Evolutionary conservation across 768 basidiomycete species (phyloP).

Genomic region (Suillus lakei): DNA sequence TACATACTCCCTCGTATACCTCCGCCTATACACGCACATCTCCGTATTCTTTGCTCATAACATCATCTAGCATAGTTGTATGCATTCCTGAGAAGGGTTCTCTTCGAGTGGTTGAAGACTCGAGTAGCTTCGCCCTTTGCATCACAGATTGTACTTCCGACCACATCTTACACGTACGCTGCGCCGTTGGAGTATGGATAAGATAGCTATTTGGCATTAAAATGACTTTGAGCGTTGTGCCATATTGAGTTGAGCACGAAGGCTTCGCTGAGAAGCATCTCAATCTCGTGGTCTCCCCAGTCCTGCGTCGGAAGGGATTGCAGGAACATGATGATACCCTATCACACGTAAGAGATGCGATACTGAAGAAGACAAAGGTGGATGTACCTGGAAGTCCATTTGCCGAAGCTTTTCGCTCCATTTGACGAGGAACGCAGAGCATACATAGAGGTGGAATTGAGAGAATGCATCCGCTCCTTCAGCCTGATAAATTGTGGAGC

Average conservation of each 20-base stretch:
- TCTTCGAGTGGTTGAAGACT: background rate
- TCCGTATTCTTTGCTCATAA: background rate
- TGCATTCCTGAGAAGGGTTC: background rate
- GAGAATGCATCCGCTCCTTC: slow-evolving; percentile 98
- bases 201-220: slow-evolving; percentile 54
- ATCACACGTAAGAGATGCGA: slow-evolving; percentile 12
- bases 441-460: slow-evolving; percentile 98
- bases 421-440: slow-evolving; percentile 93
- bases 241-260: slow-evolving; percentile 93
- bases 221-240: slow-evolving; percentile 92
- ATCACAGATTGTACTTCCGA: background rate
- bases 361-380: background rate
- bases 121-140: background rate
- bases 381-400: slow-evolving; percentile 96
- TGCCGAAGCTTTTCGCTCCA: slow-evolving; percentile 93
- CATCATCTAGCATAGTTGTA: slow-evolving; percentile 5
- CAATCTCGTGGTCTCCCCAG: slow-evolving; percentile 96
- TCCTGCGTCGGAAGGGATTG: slow-evolving; percentile 90
- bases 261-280: slow-evolving; percentile 93
- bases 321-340: slow-evolving; percentile 99
- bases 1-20: background rate
- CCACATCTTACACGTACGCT: slow-evolving; percentile 2
- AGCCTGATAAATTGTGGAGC: slow-evolving; percentile 73
- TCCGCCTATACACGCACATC: background rate
- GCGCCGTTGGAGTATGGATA: slow-evolving; percentile 1